phyloP scores from a whole-genome alignment of 768 basidiomycete genomes.

The Suillus bovinus region DNA sequence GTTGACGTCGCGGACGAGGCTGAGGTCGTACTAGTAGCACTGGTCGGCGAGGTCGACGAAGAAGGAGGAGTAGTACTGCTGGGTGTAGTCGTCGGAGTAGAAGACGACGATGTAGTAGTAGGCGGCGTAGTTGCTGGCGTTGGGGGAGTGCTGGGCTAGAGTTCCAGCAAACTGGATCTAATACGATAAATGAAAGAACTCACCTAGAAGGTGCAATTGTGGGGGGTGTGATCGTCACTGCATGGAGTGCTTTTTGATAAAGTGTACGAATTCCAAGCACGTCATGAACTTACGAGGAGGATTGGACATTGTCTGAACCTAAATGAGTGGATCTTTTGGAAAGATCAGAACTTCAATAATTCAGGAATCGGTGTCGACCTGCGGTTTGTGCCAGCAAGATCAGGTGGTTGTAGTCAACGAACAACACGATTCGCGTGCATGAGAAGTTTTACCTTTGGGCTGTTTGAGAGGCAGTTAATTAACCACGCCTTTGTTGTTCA shows the following conservation, averaged over 20 bases:
- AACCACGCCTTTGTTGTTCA: slow-evolving; percentile 6
- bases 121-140: background rate
- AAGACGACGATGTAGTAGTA: background rate
- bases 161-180: background rate
- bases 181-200: slow-evolving; percentile 1
- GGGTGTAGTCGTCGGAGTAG: background rate
- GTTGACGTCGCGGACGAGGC: background rate
- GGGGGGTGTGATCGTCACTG: background rate
- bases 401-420: slow-evolving; percentile 10
- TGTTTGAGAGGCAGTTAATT: background rate
- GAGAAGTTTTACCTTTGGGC: slow-evolving; percentile 22
- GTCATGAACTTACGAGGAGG: slow-evolving; percentile 11
- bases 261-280: no score
- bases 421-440: slow-evolving; percentile 8
- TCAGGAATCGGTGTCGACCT: slow-evolving; percentile 5
- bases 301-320: slow-evolving; percentile 8
- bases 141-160: background rate
- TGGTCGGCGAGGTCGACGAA: background rate
- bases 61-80: background rate
- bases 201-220: background rate
- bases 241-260: background rate
- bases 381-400: slow-evolving; percentile 1
- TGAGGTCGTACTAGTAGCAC: slow-evolving; percentile 7
- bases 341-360: slow-evolving; percentile 5
- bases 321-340: slow-evolving; percentile 1